Evolutionary conservation across 148 eudicot species (phyloP), one percentile per base, ranked within the genome.

Genomic region (Mesembryanthemum crystallinum): DNA sequence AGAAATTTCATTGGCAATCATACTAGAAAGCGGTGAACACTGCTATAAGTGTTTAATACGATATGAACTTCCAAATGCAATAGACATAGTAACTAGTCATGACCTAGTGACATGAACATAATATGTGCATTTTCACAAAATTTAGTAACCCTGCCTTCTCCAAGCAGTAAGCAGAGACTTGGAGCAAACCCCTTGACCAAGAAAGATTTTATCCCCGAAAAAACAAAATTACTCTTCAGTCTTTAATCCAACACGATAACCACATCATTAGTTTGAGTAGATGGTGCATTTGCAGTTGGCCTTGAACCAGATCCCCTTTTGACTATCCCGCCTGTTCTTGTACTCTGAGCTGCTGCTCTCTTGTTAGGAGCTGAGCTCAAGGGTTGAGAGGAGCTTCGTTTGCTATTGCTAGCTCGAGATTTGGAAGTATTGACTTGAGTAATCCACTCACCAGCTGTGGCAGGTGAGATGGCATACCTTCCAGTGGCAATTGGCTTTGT

Each of bases 401-500:
- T 60, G 30, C 25, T 60, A 32, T 12, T 60, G 32, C 13, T 45
- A 45, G 49, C 49, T 45, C 49, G 49, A 45, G 49, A 45, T 45
- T 13, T 45, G 11, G 49, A 13, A 12, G 49, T 45, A 45, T 2
- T 11, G 1, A 0, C 12, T 8, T 12, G 49, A 45, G 49, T 8
- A 45, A 11, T 45, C 49, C 49, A 45, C 49, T 11, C 49, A 45
- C 3, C 32, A 28, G 27, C 30, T 6, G 39, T 2, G 39, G 39
- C 39, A 10, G 3, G 12, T 60, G 32, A 25, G 0, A 43, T 14
- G 21, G 73, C 82, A 80, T 68, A 25, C 43, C 29, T 42, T 62
- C 71, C 70, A 1, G 82, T 80, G 37, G 77, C 78, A 9, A 1
- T 45, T 47, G 70, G 62, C 62, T 59, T 63, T 32, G 80, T 77